Evolutionary conservation across 2,329 filamentous ascomycete species (phyloP), one percentile per base, ranked within the genome.

Genomic region (Coleophoma crateriformis): DNA sequence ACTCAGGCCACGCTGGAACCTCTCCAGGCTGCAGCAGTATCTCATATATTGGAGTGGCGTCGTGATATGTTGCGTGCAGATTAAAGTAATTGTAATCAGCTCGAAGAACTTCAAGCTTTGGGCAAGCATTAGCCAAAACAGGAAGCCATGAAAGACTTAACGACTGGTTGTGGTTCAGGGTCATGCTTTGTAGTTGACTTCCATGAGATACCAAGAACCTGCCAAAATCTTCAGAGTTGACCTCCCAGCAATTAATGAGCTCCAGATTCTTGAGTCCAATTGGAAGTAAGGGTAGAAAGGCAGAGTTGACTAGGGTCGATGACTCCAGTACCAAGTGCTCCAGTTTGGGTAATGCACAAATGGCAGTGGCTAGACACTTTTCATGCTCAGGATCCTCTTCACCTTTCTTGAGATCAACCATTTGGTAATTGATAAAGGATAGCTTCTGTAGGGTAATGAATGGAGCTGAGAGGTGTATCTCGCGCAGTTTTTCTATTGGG

Each of bases 21-120:
- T 95, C 80, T 15, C 75, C 71, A 11, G 75, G 71, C 1, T 67
- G 66, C n/a, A 96, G 71, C 1, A 91, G 75, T 17, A 78, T 71
- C 1, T 87, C 80, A 61, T 91, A 96, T 45, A 83, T 74, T 0
- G 90, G 89, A 50, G 89, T 83, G 1, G 84, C 82, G 60, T 94
- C 87, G 45, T 81, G 80, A 55, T 84, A 81, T 44, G 78, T 79
- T 47, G 77, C 73, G 51, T 88, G 81, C 38, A 83, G 78, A 55
- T 84, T 86, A 67, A 83, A 91, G 61, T 90, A 94, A 13, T 82
- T 84, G 46, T 95, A 71, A 58, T 95, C 88, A 76, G 95, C 85
- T 45, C 78, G 79, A 37, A 97, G 72, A 20, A 79, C 76, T 59
- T 85, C 74, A 6, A 97, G 74, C 3, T 76, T 74, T 0, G 89